Conservation (phyloP, 108 stramenopile genomes). For the Fragilaria crotonensis region DNA sequence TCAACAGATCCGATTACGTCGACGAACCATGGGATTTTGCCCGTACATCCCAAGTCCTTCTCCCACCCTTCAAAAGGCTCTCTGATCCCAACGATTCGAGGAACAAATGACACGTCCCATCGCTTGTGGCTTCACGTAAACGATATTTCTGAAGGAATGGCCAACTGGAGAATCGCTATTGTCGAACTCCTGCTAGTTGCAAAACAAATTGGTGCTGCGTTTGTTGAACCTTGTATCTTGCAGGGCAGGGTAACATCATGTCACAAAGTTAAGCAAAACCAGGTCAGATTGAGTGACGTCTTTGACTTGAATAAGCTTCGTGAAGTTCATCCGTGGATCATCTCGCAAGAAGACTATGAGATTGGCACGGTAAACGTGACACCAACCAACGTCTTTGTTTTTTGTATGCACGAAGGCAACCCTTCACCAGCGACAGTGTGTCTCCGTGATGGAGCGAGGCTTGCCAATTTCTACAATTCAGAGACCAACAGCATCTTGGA, state of each 20-base stretch:
- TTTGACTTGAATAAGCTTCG: background rate
- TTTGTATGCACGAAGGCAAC: background rate
- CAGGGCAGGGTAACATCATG: background rate
- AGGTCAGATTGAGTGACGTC: background rate
- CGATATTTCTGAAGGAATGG: background rate
- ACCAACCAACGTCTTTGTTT: background rate
- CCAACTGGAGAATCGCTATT: background rate
- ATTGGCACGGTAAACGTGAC: background rate
- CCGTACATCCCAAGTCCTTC: too few relatives aligned
- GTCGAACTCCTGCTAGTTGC: background rate
- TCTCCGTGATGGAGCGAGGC: background rate
- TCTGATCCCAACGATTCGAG: too few relatives aligned
- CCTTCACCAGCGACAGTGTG: background rate
- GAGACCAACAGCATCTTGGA: background rate
- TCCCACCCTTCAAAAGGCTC: too few relatives aligned
- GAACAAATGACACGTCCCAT: too few relatives aligned
- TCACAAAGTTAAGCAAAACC: background rate
- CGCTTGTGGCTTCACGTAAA: background rate
- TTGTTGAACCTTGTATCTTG: background rate
- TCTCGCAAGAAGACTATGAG: background rate
- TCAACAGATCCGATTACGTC: too few relatives aligned
- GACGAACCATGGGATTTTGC: too few relatives aligned
- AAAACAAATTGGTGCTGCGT: background rate
- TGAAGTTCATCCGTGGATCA: background rate
- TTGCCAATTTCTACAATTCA: background rate